phyloP scores from a whole-genome alignment of 2,329 filamentous ascomycete species.

The Penicillium digitatum region DNA sequence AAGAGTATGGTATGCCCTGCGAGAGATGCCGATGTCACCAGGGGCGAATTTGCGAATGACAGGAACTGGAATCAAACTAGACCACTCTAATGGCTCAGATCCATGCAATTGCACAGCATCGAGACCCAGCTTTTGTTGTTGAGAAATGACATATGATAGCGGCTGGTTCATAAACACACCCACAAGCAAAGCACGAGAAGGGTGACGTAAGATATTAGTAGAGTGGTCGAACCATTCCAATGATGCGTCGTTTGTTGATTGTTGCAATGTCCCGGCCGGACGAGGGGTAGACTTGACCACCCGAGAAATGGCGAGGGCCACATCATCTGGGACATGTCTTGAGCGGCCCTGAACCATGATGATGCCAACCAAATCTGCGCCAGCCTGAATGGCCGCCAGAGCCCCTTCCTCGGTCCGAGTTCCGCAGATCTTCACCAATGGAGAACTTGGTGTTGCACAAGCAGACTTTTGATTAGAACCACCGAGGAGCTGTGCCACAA shows the following conservation, averaged over 20 bases:
- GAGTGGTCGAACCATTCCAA: constrained; percentile 68
- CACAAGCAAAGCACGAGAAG: constrained; percentile 69
- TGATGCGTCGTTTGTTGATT: constrained; percentile 25
- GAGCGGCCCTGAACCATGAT: constrained; percentile 80
- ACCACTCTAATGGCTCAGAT: constrained; percentile 88
- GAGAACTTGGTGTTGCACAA: constrained; percentile 31
- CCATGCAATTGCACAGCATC: constrained; percentile 94
- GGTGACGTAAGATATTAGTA: constrained; percentile 47
- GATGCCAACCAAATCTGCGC: constrained; percentile 89
- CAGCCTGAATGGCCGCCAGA: constrained; percentile 72
- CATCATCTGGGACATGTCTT: constrained; percentile 73
- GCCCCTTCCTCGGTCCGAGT: constrained; percentile 81
- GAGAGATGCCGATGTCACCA: constrained; percentile 64
- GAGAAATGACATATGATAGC: constrained; percentile 72
- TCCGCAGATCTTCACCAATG: constrained; percentile 92
- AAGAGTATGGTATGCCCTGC: constrained; percentile 75
- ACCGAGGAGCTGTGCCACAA: constrained; percentile 80
- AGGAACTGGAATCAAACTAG: constrained; percentile 80
- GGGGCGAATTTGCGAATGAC: constrained; percentile 84
- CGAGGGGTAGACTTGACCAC: constrained; percentile 59
- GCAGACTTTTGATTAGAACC: constrained; percentile 33
- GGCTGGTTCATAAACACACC: constrained; percentile 94
- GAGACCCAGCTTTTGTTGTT: constrained; percentile 70
- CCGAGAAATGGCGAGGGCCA: constrained; percentile 74
- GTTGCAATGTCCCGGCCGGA: constrained; percentile 19